Evolutionary conservation across 345 rosid genomes (phyloP).

Genomic region (Erucastrum elatum): DNA sequence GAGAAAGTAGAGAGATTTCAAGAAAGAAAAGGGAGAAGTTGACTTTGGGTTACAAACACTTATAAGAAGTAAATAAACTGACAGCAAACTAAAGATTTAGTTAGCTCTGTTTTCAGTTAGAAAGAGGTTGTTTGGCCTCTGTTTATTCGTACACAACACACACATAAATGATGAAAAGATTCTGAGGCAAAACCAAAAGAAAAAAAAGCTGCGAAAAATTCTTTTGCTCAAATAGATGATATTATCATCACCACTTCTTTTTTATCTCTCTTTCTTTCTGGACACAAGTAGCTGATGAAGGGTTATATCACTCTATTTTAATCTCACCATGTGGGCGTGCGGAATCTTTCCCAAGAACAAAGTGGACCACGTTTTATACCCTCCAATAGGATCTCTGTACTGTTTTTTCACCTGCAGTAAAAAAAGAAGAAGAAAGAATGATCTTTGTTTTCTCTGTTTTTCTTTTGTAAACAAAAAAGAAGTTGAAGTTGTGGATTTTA

Average conservation of each 20-base stretch:
- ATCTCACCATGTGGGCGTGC: conserved; percentile 45
- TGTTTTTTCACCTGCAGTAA: conserved; percentile 15
- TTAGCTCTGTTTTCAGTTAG: conserved; percentile 25
- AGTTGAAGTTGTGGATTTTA: conserved; percentile 3
- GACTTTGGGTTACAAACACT: conserved; percentile 36
- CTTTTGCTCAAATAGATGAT: conserved; percentile 20
- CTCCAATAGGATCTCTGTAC: conserved; percentile 38
- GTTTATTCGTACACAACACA: conserved; percentile 24
- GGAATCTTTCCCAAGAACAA: conserved; percentile 44
- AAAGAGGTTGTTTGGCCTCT: conserved; percentile 33
- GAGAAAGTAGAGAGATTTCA: conserved; percentile 26
- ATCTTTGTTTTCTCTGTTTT: conserved; percentile 26
- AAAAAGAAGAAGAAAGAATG: background rate
- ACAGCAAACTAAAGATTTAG: conserved; percentile 24
- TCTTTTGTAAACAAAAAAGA: conserved; percentile 7
- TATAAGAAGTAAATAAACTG: conserved; percentile 20
- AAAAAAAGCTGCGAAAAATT: conserved; percentile 21
- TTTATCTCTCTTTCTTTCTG: conserved; percentile 22
- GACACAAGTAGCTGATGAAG: conserved; percentile 40
- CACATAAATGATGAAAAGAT: conserved; percentile 28
- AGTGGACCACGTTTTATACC: conserved; percentile 40
- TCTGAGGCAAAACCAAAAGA: background rate
- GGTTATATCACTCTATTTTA: conserved; percentile 31
- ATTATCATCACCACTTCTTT: conserved; percentile 27
- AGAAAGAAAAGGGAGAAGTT: background rate